Percentiles rank a stretch among this genome's conserved stretches.
Evolutionary conservation across 495 filamentous ascomycete species (phyloP).

Genomic region (Hypoxylon crocopeplum): DNA sequence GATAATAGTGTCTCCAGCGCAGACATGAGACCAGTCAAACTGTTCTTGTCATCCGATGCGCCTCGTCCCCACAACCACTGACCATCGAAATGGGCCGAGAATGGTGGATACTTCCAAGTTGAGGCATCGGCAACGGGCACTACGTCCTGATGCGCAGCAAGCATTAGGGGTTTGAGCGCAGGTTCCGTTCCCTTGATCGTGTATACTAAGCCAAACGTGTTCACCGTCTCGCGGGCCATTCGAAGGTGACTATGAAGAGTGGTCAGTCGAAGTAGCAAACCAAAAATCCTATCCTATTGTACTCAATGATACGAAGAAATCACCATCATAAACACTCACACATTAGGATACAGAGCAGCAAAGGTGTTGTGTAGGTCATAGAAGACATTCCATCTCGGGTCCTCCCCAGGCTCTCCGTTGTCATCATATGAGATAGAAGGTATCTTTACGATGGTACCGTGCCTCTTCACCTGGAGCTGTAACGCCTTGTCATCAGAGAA

Average conservation of each 20-base stretch:
- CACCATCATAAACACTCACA: slow-evolving; percentile 31
- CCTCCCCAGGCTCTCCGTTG: slow-evolving; percentile 43
- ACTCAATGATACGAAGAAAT: not conserved
- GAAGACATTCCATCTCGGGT: slow-evolving; percentile 46
- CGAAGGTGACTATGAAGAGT: slow-evolving; percentile 38
- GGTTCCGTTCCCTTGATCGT: slow-evolving; percentile 62
- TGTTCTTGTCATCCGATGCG: slow-evolving; percentile 71
- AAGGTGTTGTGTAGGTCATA: slow-evolving; percentile 43
- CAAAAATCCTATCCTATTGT: not conserved
- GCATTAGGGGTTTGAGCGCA: slow-evolving; percentile 63
- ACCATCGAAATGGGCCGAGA: slow-evolving; percentile 66
- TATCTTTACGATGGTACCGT: slow-evolving; percentile 43
- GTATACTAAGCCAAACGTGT: slow-evolving; percentile 66
- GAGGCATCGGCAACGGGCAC: slow-evolving; percentile 65
- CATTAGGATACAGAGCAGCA: slow-evolving; percentile 40
- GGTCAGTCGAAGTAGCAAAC: slow-evolving; percentile 1
- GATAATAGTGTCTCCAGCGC: slow-evolving; percentile 63
- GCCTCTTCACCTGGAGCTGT: slow-evolving; percentile 44
- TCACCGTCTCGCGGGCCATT: slow-evolving; percentile 58
- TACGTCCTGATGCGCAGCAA: slow-evolving; percentile 72
- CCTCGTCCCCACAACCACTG: slow-evolving; percentile 69
- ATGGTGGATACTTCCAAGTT: slow-evolving; percentile 69
- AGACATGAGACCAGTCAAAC: slow-evolving; percentile 66
- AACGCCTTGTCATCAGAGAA: slow-evolving; percentile 42
- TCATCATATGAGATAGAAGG: slow-evolving; percentile 46